Evolutionary conservation across 2,329 filamentous ascomycete species (phyloP), one percentile per base, ranked within the genome.

Genomic region (Aureobasidium leucospermi): DNA sequence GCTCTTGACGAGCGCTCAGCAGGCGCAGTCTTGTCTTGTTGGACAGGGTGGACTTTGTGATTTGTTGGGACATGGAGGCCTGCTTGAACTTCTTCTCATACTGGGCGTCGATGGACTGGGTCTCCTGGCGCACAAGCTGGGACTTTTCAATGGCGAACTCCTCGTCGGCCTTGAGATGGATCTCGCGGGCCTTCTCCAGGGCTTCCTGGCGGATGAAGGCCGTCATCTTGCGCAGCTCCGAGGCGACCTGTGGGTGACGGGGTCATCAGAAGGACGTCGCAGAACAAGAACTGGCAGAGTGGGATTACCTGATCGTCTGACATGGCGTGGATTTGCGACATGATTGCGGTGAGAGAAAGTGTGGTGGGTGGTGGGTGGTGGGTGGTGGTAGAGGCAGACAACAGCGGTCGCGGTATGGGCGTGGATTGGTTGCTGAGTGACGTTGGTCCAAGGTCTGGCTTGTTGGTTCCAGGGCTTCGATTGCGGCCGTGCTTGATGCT

Each of bases 11-110:
- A 61, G 91, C 88, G 64, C 83, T 83, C 61, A 99, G 86, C 59
- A 99, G 87, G 73, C 88, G 87, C 75, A 99, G 86, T 63, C 94
- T 86, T 61, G 90, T 94, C 82, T 96, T 96, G 83, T 99, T 99
- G 78, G 92, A 84, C 64, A 96, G 87, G 63, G 92, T 97, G 65
- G 92, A 97, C 72, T 89, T 89, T 65, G 92, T 96, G 79, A 97
- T 97, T 80, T 99, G 94, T 83, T 97, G 94, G 64, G 90, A 93
- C 90, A 97, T 96, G 80, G 88, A 85, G 69, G 94, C 93, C 78
- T 96, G 89, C 82, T 96, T 99, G 85, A 95, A 95, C 81, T 97
- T 97, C 85, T 96, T 97, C 79, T 93, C 89, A 83, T 96, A 99
- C 68, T 88, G 80, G 66, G 81, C 81, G 79, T 99, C 94, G 80